Base-by-base conservation (phyloP, 371 early-diverging fungal species). In the Batkoa obscura region DNA sequence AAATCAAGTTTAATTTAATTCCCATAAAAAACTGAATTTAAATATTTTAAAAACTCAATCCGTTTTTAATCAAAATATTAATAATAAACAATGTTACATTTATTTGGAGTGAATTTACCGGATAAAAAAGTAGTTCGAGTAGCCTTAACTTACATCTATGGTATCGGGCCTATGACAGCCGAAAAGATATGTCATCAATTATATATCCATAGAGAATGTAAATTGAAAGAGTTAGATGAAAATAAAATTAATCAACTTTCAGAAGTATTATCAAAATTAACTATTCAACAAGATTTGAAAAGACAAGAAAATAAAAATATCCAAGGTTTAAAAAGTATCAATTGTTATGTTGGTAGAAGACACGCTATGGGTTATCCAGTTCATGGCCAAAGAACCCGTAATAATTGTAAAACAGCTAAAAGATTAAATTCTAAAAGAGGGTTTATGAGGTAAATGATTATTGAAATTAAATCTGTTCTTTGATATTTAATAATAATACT, bases 81-180 rank as follows among this genome's bases (percentile, higher is more conserved):
- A 23, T 23, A 23, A 41, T 13, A 41, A 41, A 45, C 12, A 5
- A 88, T 90, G 90, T 66, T 91, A 58, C 88, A 88, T 67, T 69
- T 92, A 60, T 81, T 92, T 56, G 93, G 93, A 64, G 88, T 91
- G 59, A 90, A 89, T 71, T 73, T 92, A 50, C 94, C 94, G 9
- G 94, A 93, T 70, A 73, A 81, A 58, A 90, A 90, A 70, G 79
- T 70, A 65, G 56, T 70, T 69, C 48, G 59, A 52, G 45, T 62
- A 15, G 71, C 71, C 34, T 76, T 95, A 43, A 83, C 86, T 47
- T 79, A 84, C 59, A 89, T 95, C 65, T 91, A 91, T 63, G 95
- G 95, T 47, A 86, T 95, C 61, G 95, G 95, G 12, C 78, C 74
- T 50, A 68, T 72, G 45, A 84, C 86, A 15, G 84, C 84, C 37